Evolutionary conservation across 352 stramenopile species (phyloP).

Genomic region (Phytophthora citrophthora): DNA sequence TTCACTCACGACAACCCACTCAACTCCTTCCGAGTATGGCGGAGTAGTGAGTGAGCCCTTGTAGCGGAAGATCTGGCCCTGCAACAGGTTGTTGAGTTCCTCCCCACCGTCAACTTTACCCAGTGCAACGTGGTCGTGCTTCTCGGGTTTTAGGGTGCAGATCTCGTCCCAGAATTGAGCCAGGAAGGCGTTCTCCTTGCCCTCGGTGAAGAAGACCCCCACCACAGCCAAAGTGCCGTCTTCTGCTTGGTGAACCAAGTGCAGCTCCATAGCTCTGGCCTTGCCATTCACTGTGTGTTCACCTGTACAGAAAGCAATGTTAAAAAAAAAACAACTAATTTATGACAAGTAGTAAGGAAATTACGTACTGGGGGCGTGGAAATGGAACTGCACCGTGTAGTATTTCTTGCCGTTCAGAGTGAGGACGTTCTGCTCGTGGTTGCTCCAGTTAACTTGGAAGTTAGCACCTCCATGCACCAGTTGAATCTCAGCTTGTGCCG

Average conservation of each 20-base stretch:
- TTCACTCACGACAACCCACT: constrained; percentile 69
- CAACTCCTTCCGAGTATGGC: constrained; percentile 75
- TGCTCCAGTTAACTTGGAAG: constrained; percentile 63
- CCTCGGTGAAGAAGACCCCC: constrained; percentile 62
- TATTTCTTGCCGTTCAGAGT: constrained; percentile 58
- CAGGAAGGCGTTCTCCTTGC: constrained; percentile 63
- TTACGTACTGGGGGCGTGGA: constrained; percentile 69
- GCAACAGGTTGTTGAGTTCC: constrained; percentile 33
- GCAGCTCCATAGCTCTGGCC: constrained; percentile 62
- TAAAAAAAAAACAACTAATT: not conserved
- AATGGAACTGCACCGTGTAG: constrained; percentile 70
- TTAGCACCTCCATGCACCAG: constrained; percentile 45
- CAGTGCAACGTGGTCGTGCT: constrained; percentile 33
- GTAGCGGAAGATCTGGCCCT: constrained; percentile 65
- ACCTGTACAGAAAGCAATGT: constrained; percentile 22
- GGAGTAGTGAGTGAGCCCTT: constrained; percentile 72
- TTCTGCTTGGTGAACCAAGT: constrained; percentile 69
- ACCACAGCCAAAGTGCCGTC: constrained; percentile 64
- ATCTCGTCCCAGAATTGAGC: constrained; percentile 68
- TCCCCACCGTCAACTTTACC: constrained; percentile 37
- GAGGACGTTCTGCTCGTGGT: constrained; percentile 46
- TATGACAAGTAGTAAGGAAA: not conserved
- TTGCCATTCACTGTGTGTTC: constrained; percentile 76
- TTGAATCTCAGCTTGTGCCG: constrained; percentile 39
- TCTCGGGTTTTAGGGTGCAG: constrained; percentile 25